phyloP scores from a whole-genome alignment of 1,139 yeast species.

The Protomyces pachydermus region DNA sequence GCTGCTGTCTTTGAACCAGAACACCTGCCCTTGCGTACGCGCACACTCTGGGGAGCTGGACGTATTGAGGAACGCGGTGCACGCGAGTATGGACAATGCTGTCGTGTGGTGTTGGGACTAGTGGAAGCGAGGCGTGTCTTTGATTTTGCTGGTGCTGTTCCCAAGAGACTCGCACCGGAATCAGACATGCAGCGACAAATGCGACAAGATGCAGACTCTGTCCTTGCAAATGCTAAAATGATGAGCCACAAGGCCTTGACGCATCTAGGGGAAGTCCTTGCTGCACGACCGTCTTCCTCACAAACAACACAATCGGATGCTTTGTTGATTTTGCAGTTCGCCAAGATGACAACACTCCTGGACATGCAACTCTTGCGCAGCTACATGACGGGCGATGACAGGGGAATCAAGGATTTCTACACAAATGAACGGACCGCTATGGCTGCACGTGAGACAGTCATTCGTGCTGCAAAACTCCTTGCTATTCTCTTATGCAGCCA shows the following conservation, averaged over 20 bases:
- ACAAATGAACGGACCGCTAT: background rate
- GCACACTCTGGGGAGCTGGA: constrained; percentile 24
- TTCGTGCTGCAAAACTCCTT: constrained; percentile 11
- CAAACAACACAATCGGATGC: constrained; percentile 1
- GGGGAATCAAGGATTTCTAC: background rate
- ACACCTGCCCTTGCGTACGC: constrained; percentile 11
- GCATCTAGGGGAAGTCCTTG: constrained; percentile 5
- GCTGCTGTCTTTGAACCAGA: constrained; percentile 21
- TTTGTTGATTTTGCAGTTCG: constrained; percentile 3
- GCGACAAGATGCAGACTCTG: constrained; percentile 10
- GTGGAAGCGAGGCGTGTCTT: constrained; percentile 24
- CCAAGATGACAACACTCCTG: constrained; percentile 3
- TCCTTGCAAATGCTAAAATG: constrained; percentile 3
- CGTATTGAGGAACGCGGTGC: constrained; percentile 22
- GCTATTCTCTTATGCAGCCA: constrained; percentile 1
- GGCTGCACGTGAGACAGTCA: background rate
- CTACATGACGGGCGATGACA: constrained; percentile 9
- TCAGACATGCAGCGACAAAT: constrained; percentile 2
- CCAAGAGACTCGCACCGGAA: background rate
- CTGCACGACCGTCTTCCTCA: background rate
- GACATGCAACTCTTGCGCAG: constrained; percentile 9
- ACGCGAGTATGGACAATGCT: constrained; percentile 11
- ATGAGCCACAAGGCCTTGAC: constrained; percentile 13
- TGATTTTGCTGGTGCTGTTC: constrained; percentile 15
- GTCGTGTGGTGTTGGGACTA: constrained; percentile 14